phyloP scores from a whole-genome alignment of 2,329 filamentous ascomycete species.

The Diatrype stigma region DNA sequence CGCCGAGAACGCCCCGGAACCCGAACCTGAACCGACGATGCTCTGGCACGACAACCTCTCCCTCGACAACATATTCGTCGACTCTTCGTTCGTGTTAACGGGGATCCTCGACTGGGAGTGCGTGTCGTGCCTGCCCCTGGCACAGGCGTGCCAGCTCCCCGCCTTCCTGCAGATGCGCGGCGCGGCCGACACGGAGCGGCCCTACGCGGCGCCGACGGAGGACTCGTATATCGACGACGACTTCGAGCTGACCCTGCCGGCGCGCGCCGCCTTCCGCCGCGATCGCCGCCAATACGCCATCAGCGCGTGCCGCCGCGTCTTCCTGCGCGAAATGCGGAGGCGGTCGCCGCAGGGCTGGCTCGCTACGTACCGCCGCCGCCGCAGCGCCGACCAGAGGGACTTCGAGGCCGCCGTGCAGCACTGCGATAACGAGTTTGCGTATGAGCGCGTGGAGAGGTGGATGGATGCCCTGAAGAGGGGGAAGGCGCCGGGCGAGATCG shows the following conservation, averaged over 20 bases:
- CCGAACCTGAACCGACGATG: constrained; percentile 16
- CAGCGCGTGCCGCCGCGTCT: constrained; percentile 19
- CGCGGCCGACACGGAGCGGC: constrained; percentile 5
- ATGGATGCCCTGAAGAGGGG: constrained; percentile 14
- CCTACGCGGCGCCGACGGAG: constrained; percentile 3
- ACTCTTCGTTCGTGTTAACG: constrained; percentile 23
- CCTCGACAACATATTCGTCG: constrained; percentile 30
- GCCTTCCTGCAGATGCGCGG: constrained; percentile 20
- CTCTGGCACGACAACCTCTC: constrained; percentile 29
- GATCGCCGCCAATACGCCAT: constrained; percentile 19
- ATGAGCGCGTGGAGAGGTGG: constrained; percentile 20
- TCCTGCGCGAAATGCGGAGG: constrained; percentile 19
- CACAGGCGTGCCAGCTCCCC: constrained; percentile 27
- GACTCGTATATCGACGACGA: constrained; percentile 1
- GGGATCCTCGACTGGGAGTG: constrained; percentile 32
- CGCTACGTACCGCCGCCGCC: constrained; percentile 9
- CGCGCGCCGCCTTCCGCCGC: constrained; percentile 12
- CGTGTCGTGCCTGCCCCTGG: constrained; percentile 26
- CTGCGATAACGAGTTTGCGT: constrained; percentile 21
- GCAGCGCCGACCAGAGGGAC: constrained; percentile 14
- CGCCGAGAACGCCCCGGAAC: too few species aligned
- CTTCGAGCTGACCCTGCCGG: background rate
- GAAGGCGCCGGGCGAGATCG: background rate
- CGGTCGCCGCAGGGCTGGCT: constrained; percentile 19
- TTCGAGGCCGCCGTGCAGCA: constrained; percentile 28